A percentile compares a stretch with the other conserved stretches of the same genome.
Evolutionary conservation across 371 early-diverging fungal genomes (phyloP).

Genomic region (Circinella minor): DNA sequence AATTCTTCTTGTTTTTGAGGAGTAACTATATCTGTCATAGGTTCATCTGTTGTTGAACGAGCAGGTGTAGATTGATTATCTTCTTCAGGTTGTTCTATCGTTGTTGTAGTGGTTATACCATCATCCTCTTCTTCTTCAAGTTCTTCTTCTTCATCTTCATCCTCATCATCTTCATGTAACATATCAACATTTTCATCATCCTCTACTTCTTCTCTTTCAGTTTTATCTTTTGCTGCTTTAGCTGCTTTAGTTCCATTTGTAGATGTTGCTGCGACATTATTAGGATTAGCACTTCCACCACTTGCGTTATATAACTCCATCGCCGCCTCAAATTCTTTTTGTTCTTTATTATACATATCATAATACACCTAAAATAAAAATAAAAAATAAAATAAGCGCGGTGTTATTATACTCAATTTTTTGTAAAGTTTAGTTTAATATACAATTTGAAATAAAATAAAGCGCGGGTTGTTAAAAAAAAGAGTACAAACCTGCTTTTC

Average conservation of each 20-base stretch:
- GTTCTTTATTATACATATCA: constrained; percentile 48
- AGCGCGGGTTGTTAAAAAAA: too few species aligned
- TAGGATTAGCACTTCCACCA: constrained; percentile 20
- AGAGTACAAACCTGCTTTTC: constrained; percentile 41
- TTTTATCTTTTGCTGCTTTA: not conserved
- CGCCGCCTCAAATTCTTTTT: constrained; percentile 45
- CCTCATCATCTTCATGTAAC: constrained; percentile 20
- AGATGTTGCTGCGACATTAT: not conserved
- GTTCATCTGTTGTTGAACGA: not conserved
- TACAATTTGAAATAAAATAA: too few species aligned
- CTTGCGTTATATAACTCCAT: constrained; percentile 43
- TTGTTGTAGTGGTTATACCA: not conserved
- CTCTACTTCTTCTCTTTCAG: constrained; percentile 38
- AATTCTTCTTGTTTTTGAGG: not conserved
- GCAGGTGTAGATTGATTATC: not conserved
- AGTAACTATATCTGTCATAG: not conserved
- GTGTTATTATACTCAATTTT: not conserved
- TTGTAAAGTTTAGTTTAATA: too few species aligned
- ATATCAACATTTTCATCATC: constrained; percentile 42
- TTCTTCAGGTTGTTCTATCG: not conserved
- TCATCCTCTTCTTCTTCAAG: not conserved
- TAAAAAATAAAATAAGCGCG: not conserved
- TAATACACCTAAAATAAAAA: constrained; percentile 41
- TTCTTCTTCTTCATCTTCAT: not conserved
- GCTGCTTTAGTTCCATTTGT: not conserved